Base-by-base conservation (phyloP, 768 basidiomycete species). In the Tremella mesenterica region DNA sequence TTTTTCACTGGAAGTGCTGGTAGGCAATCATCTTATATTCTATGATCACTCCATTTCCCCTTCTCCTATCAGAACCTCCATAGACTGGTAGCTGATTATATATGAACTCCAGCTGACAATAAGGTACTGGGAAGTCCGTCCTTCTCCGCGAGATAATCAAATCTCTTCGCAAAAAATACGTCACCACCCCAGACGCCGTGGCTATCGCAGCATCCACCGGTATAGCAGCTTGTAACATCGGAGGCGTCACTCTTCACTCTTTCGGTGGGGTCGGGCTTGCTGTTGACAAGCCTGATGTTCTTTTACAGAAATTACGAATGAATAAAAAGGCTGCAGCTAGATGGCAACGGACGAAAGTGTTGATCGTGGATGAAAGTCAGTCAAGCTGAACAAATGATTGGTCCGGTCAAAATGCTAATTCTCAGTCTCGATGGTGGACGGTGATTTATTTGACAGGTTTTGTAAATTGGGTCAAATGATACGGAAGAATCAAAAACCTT, bases 1-100 rank as follows among this genome's bases (percentile, higher is more conserved):
- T 99, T 99, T 67, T 99, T 96, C 72, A 99, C 93, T 1, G 95
- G 95, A 25, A 89, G 87, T 76, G 95, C 95, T 54, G 93, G 92
- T 95, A 58, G 59, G 83, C 74, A 12, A 13, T 3, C 14, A 6
- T 25, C 41, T 9, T 43, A 7, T 43, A 20, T 10, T 43, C 7
- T 20, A 8, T 25, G 18, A 8, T 8, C 18, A 20, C 18, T 8
- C 25, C 8, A 1, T 29, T n/a, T n/a, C n/a, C n/a, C n/a, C n/a
- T n/a, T n/a, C n/a, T n/a, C n/a, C n/a, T n/a, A 8, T 33, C 46
- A 14, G n/a, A n/a, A n/a, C n/a, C n/a, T n/a, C n/a, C n/a, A n/a
- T n/a, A n/a, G n/a, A n/a, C n/a, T n/a, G n/a, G n/a, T n/a, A n/a
- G n/a, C n/a, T n/a, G n/a, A n/a, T n/a, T n/a, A n/a, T n/a, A n/a